Percentiles rank a stretch among this genome's conserved stretches.
Conservation (phyloP, 2,329 filamentous ascomycete species). For the Diaporthe capsici region DNA sequence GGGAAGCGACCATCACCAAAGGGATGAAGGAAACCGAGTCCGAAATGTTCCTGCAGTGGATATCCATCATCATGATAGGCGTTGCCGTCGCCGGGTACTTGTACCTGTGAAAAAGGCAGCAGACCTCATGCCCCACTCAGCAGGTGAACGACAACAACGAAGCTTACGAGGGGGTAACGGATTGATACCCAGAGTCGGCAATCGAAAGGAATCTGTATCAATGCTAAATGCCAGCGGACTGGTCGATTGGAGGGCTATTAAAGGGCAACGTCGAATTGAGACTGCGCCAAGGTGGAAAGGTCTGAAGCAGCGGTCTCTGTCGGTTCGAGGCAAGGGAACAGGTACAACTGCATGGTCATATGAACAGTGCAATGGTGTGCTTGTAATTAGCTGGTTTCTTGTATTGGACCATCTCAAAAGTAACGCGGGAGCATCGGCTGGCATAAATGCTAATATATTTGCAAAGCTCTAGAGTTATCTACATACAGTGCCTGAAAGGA, state of each 20-base stretch:
- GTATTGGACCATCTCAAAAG: too few relatives aligned
- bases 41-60: constrained; percentile 41
- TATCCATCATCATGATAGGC: constrained; percentile 39
- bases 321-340: neutral
- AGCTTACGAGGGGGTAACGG: neutral
- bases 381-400: neutral
- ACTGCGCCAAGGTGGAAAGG: neutral
- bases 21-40: constrained; percentile 41
- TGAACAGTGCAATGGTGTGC: neutral
- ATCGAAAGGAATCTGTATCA: too few relatives aligned
- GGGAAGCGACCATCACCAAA: constrained; percentile 41
- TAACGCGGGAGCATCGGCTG: neutral
- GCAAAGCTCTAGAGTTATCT: neutral
- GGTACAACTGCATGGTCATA: neutral
- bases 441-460: neutral
- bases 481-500: neutral
- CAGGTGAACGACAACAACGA: neutral
- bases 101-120: constrained; percentile 18
- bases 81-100: constrained; percentile 33
- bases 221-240: neutral
- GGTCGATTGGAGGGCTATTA: neutral
- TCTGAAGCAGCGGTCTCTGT: too few relatives aligned
- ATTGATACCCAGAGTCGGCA: neutral
- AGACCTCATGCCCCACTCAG: neutral
- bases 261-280: neutral